Evolutionary conservation across 1,284 basidiomycete genomes (phyloP).

Genomic region (Stereum hirsutum): DNA sequence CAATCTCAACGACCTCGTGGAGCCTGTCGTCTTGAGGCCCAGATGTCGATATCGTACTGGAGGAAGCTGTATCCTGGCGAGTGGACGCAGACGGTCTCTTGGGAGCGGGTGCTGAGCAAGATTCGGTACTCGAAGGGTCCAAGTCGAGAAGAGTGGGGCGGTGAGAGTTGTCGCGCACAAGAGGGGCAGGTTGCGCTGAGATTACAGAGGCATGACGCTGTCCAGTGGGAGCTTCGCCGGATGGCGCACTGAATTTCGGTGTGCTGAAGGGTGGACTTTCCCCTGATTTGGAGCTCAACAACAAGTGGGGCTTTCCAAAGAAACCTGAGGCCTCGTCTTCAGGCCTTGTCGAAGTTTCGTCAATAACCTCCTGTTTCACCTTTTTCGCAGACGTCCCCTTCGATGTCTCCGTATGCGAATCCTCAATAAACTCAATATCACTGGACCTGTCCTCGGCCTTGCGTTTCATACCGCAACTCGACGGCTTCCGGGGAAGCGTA

Average conservation of each 20-base stretch:
- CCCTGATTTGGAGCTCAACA: no score
- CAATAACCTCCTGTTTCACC: constrained; percentile 2
- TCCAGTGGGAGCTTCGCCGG: not conserved
- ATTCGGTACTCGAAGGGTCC: not conserved
- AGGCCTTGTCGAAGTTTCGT: not conserved
- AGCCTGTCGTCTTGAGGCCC: not conserved
- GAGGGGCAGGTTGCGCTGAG: not conserved
- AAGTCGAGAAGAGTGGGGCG: not conserved
- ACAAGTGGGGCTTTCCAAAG: not conserved
- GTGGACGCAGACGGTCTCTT: not conserved
- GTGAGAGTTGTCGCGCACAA: not conserved
- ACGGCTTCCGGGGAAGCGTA: no score
- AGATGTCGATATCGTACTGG: not conserved
- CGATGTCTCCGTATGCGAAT: not conserved
- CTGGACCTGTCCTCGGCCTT: constrained; percentile 5
- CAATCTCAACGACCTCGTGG: constrained; percentile 18
- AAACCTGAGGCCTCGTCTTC: not conserved
- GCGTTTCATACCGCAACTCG: constrained; percentile 2
- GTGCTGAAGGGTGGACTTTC: no score
- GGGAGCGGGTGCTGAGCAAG: not conserved
- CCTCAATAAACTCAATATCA: constrained; percentile 8
- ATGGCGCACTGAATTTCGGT: no score
- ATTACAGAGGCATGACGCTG: not conserved
- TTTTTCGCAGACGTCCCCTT: not conserved
- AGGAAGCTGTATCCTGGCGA: not conserved